A percentile compares a stretch with the other conserved stretches of the same genome.
These are phyloP conservation scores for Saccharomyces jurei DNA, from an alignment of 805 yeast genomes.

Conservation along the genomic window DNA sequence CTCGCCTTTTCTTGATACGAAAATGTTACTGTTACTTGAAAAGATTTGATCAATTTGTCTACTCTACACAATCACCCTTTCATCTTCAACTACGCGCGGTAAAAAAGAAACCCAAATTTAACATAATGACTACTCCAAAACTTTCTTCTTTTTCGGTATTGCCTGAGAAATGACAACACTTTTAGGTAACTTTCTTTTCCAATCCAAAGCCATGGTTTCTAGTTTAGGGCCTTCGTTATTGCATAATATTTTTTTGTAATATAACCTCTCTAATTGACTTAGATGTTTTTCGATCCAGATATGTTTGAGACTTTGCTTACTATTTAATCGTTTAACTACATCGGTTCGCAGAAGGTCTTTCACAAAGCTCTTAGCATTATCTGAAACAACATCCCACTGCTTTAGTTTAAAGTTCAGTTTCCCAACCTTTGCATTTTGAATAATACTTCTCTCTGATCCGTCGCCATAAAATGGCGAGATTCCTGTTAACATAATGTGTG, in stretches of 20 bases:
- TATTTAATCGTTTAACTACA: conserved; percentile 32
- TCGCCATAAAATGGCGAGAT: conserved; percentile 54
- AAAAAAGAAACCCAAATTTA: background rate
- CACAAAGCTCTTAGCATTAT: conserved; percentile 41
- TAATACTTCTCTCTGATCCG: conserved; percentile 35
- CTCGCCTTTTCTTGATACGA: background rate
- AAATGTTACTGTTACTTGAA: background rate
- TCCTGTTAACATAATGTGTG: conserved; percentile 53
- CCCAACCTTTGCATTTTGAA: conserved; percentile 37
- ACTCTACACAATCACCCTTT: background rate
- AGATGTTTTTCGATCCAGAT: conserved; percentile 41
- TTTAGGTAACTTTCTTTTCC: conserved; percentile 25
- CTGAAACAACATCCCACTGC: conserved; percentile 39
- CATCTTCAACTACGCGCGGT: background rate
- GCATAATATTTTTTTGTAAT: conserved; percentile 27
- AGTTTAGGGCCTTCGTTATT: background rate
- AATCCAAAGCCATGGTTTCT: conserved; percentile 2
- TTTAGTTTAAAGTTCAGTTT: conserved; percentile 31
- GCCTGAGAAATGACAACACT: conserved; percentile 13
- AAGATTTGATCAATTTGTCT: background rate
- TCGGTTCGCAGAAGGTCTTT: conserved; percentile 34
- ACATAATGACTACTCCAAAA: background rate
- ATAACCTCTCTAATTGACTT: conserved; percentile 31
- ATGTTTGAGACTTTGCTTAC: conserved; percentile 35
- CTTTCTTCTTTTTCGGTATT: conserved; percentile 1